These are phyloP conservation scores for Trichoderma sp. DNA, from an alignment of 2,329 filamentous ascomycete genomes.

Conservation along the genomic window DNA sequence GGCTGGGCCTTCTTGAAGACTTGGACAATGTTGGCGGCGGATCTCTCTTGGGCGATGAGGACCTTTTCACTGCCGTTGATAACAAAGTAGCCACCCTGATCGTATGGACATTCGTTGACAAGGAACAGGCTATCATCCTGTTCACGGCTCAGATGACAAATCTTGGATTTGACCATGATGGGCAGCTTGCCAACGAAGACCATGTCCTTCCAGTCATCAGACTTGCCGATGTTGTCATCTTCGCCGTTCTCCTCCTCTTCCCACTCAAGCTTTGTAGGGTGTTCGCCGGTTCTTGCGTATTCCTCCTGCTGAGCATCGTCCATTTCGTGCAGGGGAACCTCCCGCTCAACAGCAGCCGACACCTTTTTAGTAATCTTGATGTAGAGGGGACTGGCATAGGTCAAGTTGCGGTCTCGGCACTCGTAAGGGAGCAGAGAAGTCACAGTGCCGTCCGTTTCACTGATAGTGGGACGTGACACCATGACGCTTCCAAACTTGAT, in stretches of 20 bases:
- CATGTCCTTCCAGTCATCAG: constrained; percentile 60
- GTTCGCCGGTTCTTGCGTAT: constrained; percentile 52
- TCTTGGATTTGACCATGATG: constrained; percentile 97
- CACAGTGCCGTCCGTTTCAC: constrained; percentile 87
- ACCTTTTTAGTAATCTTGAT: constrained; percentile 84
- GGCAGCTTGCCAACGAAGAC: constrained; percentile 95
- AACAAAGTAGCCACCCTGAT: constrained; percentile 97
- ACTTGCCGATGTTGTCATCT: constrained; percentile 50
- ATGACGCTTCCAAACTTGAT: constrained; percentile 90
- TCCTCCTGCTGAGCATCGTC: constrained; percentile 62
- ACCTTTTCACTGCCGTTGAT: constrained; percentile 99
- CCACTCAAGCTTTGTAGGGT: constrained; percentile 58
- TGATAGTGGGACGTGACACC: constrained; percentile 85
- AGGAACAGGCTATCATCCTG: constrained; percentile 83
- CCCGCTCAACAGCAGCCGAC: constrained; percentile 75
- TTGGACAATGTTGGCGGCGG: constrained; percentile 97
- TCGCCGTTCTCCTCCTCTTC: constrained; percentile 57
- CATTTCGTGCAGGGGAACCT: constrained; percentile 63
- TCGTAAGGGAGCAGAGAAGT: constrained; percentile 88
- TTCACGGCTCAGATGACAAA: constrained; percentile 83
- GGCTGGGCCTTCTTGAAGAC: constrained; percentile 96
- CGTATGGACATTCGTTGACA: constrained; percentile 95
- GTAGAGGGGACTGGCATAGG: constrained; percentile 89
- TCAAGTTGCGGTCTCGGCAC: constrained; percentile 90
- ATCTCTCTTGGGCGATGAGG: constrained; percentile 94